Evolutionary conservation across 2,329 filamentous ascomycete genomes (phyloP), one percentile per base, ranked within the genome.

Genomic region (Xylaria sp.): DNA sequence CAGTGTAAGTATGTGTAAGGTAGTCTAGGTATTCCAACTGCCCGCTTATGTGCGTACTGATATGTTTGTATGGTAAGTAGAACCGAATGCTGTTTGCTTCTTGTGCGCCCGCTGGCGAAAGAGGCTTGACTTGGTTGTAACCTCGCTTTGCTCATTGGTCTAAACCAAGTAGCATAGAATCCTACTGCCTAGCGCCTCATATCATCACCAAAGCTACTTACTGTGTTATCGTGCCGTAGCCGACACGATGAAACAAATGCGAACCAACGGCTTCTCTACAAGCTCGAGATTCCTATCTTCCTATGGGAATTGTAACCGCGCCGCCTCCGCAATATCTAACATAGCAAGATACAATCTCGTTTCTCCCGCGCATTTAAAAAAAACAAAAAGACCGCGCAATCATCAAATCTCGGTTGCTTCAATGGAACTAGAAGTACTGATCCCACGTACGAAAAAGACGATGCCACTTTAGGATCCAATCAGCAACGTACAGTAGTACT

Each of bases 381-480:
- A 23, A 28, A 28, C 2, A 51, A 28, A 51, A 23, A 28, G 10
- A 28, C 3, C 48, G 23, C 48, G 51, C 18, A 13, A n/a, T 56
- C 52, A 5, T 32, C 50, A 52, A 52, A 52, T 54, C 51, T 54
- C 28, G 51, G 51, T 37, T 54, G 25, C 28, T 34, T 25, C 50
- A 20, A 34, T 41, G 1, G 23, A 15, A 15, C 34, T 25, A 18
- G 7, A 5, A 34, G 25, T 6, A 32, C 25, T 7, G 3, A 54
- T 37, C 28, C n/a, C 10, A 20, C 51, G 25, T 20, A 52, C 41
- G 5, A 13, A 8, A 12, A 9, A 55, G 28, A 55, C 20, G 32
- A 55, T n/a, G 34, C 28, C 7, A 37, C 51, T 8, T 34, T 12
- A 4, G 15, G 28, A 20, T 28, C 15, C 50, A 52, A 52, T 32